Base-by-base conservation (phyloP, 352 stramenopile genomes). In the Phytophthora colocasiae region DNA sequence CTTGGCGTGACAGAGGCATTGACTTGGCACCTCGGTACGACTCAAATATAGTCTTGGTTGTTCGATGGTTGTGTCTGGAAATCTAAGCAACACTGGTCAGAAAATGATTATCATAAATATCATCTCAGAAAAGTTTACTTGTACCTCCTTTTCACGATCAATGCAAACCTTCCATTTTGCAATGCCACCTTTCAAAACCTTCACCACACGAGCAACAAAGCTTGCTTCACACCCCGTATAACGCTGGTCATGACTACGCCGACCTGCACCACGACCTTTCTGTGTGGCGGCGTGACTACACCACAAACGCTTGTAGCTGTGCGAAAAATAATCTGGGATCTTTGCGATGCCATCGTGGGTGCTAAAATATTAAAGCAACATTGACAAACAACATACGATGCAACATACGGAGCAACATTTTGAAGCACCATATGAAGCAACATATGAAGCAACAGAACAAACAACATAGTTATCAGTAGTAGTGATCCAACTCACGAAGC, bases 101-200 rank as follows among this genome's bases (percentile, higher is more conserved):
- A 19, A 19, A 19, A 19, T 19, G 19, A 19, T 19, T 3, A 48
- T 31, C 3, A 45, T 14, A 40, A 40, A 10, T 19, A 43, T 12
- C 19, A 19, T 4, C 10, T 36, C 15, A 36, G 7, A 15, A 50
- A 19, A 15, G 3, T 2, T 3, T 10, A 22, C 15, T 10, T n/a
- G 3, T 44, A 44, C 48, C n/a, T 55, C 17, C 7, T 9, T 63
- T 45, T 15, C 15, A 40, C 1, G 24, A 63, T 10, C 45, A 44
- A 11, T 29, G 32, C n/a, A 46, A 12, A 46, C 8, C 17, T 46
- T 22, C 15, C 38, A 46, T 4, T 27, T 29, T 4, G 1, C 17
- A 1, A 29, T 27, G 1, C 40, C 40, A 6, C 3, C 40, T 17
- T 46, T 11, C 12, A 26, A n/a, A 2, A 27, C n/a, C 7, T 29